Percentiles rank a stretch among this genome's conserved stretches.
Conservation (phyloP, 495 filamentous ascomycete genomes). For the Xanthoparmelia taractica region DNA sequence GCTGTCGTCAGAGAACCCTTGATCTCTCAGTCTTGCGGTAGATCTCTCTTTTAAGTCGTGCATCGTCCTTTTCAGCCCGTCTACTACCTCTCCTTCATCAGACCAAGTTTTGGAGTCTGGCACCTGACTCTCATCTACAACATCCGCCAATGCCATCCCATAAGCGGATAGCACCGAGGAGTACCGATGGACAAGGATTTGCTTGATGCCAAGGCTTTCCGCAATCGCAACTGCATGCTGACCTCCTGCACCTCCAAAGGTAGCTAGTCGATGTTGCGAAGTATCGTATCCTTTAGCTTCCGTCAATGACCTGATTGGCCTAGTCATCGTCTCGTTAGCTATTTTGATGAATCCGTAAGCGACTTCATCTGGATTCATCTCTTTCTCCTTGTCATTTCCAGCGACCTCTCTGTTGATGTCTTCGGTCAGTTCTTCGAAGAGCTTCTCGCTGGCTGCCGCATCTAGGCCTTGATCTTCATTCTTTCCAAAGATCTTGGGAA, state of each 20-base stretch:
- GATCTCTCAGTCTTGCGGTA: conserved; percentile 52
- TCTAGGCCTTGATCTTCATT: conserved; percentile 86
- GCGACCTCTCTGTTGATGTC: conserved; percentile 62
- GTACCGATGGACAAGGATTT: conserved; percentile 85
- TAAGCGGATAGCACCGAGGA: conserved; percentile 94
- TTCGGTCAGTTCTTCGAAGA: conserved; percentile 70
- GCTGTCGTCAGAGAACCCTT: conserved; percentile 62
- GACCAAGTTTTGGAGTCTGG: conserved; percentile 78
- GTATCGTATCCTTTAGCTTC: conserved; percentile 93
- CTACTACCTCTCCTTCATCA: conserved; percentile 45
- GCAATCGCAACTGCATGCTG: conserved; percentile 97
- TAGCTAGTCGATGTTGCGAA: conserved; percentile 78
- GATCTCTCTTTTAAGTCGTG: conserved; percentile 54
- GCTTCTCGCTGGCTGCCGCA: conserved; percentile 61
- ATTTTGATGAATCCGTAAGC: conserved; percentile 87
- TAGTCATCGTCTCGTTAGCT: conserved; percentile 92
- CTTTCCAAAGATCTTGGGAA: conserved; percentile 93
- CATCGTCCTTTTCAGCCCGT: conserved; percentile 44
- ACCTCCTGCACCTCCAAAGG: conserved; percentile 90
- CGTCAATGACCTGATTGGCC: conserved; percentile 85
- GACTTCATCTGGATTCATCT: conserved; percentile 79
- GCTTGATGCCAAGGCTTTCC: conserved; percentile 73
- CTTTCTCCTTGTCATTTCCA: conserved; percentile 47
- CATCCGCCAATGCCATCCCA: conserved; percentile 93
- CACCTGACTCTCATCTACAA: conserved; percentile 86